Percentiles rank a stretch among this genome's conserved stretches.
phyloP scores from a whole-genome alignment of 1,284 basidiomycete genomes.

The Mycena citricolor region DNA sequence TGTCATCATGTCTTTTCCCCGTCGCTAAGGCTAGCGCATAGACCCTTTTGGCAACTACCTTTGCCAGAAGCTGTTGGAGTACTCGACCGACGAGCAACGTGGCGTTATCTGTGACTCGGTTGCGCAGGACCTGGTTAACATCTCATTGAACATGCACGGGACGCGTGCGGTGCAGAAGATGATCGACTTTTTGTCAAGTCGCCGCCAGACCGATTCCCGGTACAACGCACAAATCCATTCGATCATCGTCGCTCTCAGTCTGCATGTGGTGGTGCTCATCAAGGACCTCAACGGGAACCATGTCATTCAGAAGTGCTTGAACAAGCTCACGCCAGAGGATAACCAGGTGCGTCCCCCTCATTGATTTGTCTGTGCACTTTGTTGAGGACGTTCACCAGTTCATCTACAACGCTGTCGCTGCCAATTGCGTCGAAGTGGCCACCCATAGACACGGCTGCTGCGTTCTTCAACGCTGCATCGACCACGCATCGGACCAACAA shows the following conservation, averaged over 20 bases:
- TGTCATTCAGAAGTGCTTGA: slow-evolving; percentile 99
- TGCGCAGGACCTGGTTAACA: slow-evolving; percentile 94
- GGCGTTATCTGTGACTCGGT: slow-evolving; percentile 98
- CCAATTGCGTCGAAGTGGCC: slow-evolving; percentile 98
- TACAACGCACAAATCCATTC: slow-evolving; percentile 93
- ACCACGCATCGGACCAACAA: slow-evolving; percentile 96
- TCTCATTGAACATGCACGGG: slow-evolving; percentile 99
- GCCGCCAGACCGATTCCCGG: slow-evolving; percentile 82
- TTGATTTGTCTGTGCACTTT: no score
- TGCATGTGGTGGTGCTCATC: slow-evolving; percentile 98
- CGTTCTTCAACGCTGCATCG: slow-evolving; percentile 97
- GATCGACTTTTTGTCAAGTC: slow-evolving; percentile 98
- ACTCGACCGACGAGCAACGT: slow-evolving; percentile 96
- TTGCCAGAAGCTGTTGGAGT: slow-evolving; percentile 98
- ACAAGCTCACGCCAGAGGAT: slow-evolving; percentile 96
- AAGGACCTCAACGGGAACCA: slow-evolving; percentile 99
- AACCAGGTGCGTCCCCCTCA: slow-evolving; percentile 71
- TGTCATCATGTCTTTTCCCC: background rate
- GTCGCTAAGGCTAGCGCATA: slow-evolving; percentile 26
- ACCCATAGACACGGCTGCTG: slow-evolving; percentile 99
- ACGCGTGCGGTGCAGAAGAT: slow-evolving; percentile 99
- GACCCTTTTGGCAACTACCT: slow-evolving; percentile 99
- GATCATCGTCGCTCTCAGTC: slow-evolving; percentile 93
- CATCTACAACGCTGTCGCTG: slow-evolving; percentile 99
- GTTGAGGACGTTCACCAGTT: slow-evolving; percentile 86